A percentile compares a stretch with the other conserved stretches of the same genome.
Evolutionary conservation across 2,329 filamentous ascomycete genomes (phyloP).

Genomic region (Diaporthe australafricana): DNA sequence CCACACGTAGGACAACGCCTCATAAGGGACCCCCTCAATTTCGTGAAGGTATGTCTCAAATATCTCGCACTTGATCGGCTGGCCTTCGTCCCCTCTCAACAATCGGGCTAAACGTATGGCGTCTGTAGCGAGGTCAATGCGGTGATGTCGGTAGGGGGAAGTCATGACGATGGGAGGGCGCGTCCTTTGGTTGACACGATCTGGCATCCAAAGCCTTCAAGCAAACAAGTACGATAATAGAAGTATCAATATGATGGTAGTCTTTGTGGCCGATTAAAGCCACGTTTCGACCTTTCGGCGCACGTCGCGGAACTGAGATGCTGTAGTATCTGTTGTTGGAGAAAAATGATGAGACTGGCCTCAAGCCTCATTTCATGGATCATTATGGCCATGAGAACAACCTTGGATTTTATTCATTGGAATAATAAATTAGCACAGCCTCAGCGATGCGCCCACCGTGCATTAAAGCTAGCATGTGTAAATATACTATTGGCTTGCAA

Average conservation of each 20-base stretch:
- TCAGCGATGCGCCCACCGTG: neutral
- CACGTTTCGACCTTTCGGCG: too few species aligned
- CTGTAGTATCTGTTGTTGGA: too few species aligned
- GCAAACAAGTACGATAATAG: too few species aligned
- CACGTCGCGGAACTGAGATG: too few species aligned
- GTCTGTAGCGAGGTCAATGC: neutral
- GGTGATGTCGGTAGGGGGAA: neutral
- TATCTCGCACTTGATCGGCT: neutral
- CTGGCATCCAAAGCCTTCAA: too few species aligned
- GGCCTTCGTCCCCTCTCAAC: neutral
- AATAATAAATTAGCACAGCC: neutral
- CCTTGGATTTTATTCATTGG: too few species aligned
- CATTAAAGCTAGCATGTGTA: neutral
- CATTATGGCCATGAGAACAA: too few species aligned
- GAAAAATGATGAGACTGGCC: too few species aligned
- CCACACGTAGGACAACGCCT: slow-evolving; percentile 3
- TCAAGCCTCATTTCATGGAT: too few species aligned
- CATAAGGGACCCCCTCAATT: neutral
- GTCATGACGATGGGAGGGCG: neutral
- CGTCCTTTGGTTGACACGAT: neutral
- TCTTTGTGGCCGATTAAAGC: too few species aligned
- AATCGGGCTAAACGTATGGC: neutral
- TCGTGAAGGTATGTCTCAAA: neutral
- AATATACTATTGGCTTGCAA: neutral
- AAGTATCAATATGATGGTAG: too few species aligned